Percentiles rank a stretch among this genome's conserved stretches.
Evolutionary conservation across 148 eudicot genomes (phyloP).

Genomic region (Beta vulgaris): DNA sequence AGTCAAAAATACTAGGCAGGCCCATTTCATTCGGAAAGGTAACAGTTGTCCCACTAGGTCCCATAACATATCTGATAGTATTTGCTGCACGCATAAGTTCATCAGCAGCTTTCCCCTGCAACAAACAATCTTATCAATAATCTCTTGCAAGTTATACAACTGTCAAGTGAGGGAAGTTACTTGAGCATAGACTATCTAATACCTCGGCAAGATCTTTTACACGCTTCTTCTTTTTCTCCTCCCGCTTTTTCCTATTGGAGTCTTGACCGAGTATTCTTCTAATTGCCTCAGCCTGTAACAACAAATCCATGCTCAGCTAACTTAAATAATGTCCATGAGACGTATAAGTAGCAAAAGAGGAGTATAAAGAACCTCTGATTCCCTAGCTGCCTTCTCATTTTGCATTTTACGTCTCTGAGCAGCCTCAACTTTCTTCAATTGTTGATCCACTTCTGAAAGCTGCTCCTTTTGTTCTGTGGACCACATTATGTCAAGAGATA

Average conservation of each 20-base stretch:
- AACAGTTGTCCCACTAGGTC: constrained; percentile 71
- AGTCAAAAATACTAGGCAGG: constrained; percentile 57
- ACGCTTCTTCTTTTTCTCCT: constrained; percentile 84
- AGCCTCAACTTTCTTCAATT: constrained; percentile 78
- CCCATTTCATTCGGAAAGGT: constrained; percentile 72
- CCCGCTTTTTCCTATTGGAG: constrained; percentile 84
- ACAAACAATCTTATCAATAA: constrained; percentile 10
- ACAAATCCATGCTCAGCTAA: constrained; percentile 10
- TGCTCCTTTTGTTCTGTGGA: constrained; percentile 73
- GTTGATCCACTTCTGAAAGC: constrained; percentile 77
- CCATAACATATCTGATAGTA: constrained; percentile 59
- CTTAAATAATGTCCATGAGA: constrained; percentile 1
- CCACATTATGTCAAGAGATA: background rate
- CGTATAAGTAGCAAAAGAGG: background rate
- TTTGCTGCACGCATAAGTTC: constrained; percentile 52
- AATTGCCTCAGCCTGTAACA: constrained; percentile 90
- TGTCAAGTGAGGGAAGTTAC: background rate
- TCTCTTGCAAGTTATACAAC: background rate
- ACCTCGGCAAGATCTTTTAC: constrained; percentile 89
- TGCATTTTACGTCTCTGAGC: constrained; percentile 77
- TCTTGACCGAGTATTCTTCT: constrained; percentile 97
- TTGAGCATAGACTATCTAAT: constrained; percentile 7
- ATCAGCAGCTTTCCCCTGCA: constrained; percentile 78
- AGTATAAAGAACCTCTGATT: constrained; percentile 59
- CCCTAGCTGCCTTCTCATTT: constrained; percentile 79